Base-by-base conservation (phyloP, 768 basidiomycete species). In the Tylopilus cervinicoccineus region DNA sequence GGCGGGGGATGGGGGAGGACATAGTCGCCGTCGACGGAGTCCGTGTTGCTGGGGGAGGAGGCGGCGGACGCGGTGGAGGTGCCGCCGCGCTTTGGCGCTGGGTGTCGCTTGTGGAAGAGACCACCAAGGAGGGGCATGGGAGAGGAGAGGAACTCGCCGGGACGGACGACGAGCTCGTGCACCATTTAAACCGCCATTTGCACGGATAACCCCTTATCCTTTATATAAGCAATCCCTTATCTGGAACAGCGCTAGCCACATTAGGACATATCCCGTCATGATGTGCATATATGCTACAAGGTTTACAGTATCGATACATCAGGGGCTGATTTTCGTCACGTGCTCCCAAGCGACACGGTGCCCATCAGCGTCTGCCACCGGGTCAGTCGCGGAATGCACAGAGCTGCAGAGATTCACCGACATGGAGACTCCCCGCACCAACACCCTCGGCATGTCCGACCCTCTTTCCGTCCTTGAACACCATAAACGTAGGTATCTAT, bases 1-100 rank as follows among this genome's bases (percentile, higher is more conserved):
- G 48, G 45, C 2, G 41, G 38, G 2, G 48, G 38, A 0, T 62
- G 58, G 6, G 64, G 52, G 26, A 58, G 51, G 42, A 70, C 58
- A 53, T 65, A 59, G 52, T 69, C 70, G 16, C 54, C 50, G 16
- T 76, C 74, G 57, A 56, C 29, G 11, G 58, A 61, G 11, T 54
- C 54, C n/a, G 31, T 47, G 17, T 50, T 53, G 44, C 55, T 60
- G 22, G 45, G 16, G 0, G 52, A 51, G 11, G 58, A 62, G 0
- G 57, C 45, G 8, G 44, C 37, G 16, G 64, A 62, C 12, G 51
- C 53, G 2, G 54, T 33, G 10, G 60, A 26, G 5, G 52, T 42
- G 9, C 49, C 24, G 0, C 16, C 23, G 6, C 6, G 24, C 36
- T 44, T 36, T 17, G 40, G 28, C 5, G 45, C 20, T 2, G 31